These are phyloP conservation scores for Raphanus sativus DNA, from an alignment of 345 rosid species.

Conservation along the genomic window DNA sequence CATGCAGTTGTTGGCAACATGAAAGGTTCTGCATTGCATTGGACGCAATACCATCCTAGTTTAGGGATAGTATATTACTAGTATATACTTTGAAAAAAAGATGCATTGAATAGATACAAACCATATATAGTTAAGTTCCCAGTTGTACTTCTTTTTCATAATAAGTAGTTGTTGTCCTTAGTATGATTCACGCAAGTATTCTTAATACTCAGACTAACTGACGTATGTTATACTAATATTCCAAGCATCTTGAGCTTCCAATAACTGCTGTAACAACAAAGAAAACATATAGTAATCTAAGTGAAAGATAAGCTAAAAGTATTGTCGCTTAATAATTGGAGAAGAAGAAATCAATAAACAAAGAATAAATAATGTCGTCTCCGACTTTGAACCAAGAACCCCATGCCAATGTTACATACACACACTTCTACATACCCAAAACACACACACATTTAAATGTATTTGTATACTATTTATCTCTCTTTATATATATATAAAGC, in stretches of 20 bases:
- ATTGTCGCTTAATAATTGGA: conserved; percentile 21
- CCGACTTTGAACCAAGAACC: conserved; percentile 21
- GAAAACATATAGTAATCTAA: conserved; percentile 11
- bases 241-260: background rate
- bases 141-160: background rate
- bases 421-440: conserved; percentile 27
- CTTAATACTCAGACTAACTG: background rate
- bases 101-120: background rate
- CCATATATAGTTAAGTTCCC: background rate
- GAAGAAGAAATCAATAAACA: conserved; percentile 3
- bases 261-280: conserved; percentile 3
- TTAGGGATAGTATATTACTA: too few relatives aligned
- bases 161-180: conserved; percentile 1
- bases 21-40: background rate
- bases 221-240: background rate
- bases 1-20: conserved; percentile 2
- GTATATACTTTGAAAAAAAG: background rate
- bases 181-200: conserved; percentile 29
- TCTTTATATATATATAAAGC: conserved; percentile 4
- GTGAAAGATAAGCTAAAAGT: conserved; percentile 30
- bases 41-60: background rate
- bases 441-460: background rate
- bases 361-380: conserved; percentile 27
- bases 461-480: background rate
- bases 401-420: conserved; percentile 33